phyloP scores from a whole-genome alignment of 805 yeast genomes.

The Starmerella apis region DNA sequence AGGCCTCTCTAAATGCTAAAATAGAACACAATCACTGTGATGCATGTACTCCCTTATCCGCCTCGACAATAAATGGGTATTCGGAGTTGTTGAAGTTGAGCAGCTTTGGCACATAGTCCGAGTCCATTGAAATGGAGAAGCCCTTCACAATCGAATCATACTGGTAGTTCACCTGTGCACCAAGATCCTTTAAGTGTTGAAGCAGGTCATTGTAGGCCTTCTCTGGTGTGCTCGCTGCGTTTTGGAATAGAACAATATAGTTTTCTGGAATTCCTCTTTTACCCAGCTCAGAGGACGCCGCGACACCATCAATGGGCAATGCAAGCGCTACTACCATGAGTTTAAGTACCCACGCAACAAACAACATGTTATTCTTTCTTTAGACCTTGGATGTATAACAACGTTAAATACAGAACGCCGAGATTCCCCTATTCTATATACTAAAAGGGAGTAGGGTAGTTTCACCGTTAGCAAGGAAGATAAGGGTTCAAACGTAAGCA shows the following conservation, averaged over 20 bases:
- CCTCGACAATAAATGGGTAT: slow-evolving; percentile 39
- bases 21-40: not conserved
- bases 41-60: slow-evolving; percentile 34
- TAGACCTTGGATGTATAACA: too few species aligned
- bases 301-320: slow-evolving; percentile 1
- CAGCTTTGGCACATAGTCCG: slow-evolving; percentile 24
- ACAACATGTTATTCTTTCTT: not conserved
- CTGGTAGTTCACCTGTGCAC: slow-evolving; percentile 41
- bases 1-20: not conserved
- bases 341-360: not conserved
- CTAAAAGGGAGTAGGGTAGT: not conserved
- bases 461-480: not conserved
- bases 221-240: slow-evolving; percentile 30
- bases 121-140: slow-evolving; percentile 37
- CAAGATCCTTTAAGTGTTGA: slow-evolving; percentile 32
- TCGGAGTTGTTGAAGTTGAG: slow-evolving; percentile 23
- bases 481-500: too few species aligned
- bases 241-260: slow-evolving; percentile 29
- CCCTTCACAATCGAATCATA: slow-evolving; percentile 41
- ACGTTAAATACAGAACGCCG: too few species aligned
- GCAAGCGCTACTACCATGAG: not conserved
- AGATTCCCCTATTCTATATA: too few species aligned
- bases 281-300: not conserved
- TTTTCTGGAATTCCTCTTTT: slow-evolving; percentile 3
- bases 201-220: slow-evolving; percentile 31